Evolutionary conservation across 1,139 yeast genomes (phyloP).

Genomic region (Meyerozyma carpophila): DNA sequence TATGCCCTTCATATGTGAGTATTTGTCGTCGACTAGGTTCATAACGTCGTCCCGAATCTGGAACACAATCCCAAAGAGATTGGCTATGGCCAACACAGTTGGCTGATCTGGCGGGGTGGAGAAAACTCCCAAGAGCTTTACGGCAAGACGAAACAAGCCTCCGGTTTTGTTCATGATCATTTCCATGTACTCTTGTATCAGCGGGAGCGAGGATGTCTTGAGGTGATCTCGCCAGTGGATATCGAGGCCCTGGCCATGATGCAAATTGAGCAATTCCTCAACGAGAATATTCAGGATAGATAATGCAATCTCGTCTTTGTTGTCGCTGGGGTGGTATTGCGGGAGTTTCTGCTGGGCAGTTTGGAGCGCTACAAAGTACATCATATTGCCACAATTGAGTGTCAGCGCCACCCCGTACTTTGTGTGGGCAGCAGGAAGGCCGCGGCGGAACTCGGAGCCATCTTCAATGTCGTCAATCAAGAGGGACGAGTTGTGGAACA

Average conservation of each 20-base stretch:
- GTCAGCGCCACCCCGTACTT: slow-evolving; percentile 75
- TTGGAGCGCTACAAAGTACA: slow-evolving; percentile 68
- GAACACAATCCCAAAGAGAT: slow-evolving; percentile 72
- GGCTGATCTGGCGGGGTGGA: neutral
- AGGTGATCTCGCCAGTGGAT: slow-evolving; percentile 75
- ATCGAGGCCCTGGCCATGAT: slow-evolving; percentile 86
- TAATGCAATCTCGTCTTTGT: slow-evolving; percentile 6
- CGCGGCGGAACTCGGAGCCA: slow-evolving; percentile 62
- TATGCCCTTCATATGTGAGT: slow-evolving; percentile 61
- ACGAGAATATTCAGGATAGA: slow-evolving; percentile 38
- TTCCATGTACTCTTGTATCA: slow-evolving; percentile 58
- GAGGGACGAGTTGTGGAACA: slow-evolving; percentile 61
- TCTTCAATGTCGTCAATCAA: slow-evolving; percentile 85
- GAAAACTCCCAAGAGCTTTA: slow-evolving; percentile 50
- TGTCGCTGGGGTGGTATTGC: slow-evolving; percentile 5
- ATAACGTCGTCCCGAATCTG: slow-evolving; percentile 81
- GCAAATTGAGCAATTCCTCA: slow-evolving; percentile 74
- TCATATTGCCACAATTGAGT: slow-evolving; percentile 75
- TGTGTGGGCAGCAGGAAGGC: slow-evolving; percentile 71
- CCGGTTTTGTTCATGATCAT: slow-evolving; percentile 92
- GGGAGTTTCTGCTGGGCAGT: slow-evolving; percentile 31
- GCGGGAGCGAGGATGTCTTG: slow-evolving; percentile 41
- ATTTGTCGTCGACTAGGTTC: slow-evolving; percentile 51
- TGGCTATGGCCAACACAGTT: slow-evolving; percentile 56
- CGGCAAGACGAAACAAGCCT: slow-evolving; percentile 73